Conservation (phyloP, 306 rosid species). For the peach (Prunus persica) region DNA sequence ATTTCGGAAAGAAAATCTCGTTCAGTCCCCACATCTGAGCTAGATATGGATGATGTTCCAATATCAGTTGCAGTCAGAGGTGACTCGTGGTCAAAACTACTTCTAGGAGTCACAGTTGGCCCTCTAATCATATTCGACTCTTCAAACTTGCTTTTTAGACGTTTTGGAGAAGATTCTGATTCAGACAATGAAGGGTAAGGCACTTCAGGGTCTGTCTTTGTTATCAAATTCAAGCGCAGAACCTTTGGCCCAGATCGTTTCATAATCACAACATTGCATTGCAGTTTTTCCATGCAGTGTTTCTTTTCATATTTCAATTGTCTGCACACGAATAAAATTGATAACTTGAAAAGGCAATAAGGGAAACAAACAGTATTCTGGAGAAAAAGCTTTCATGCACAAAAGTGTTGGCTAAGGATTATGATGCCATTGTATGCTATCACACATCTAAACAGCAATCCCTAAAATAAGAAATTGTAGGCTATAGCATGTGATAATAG, state of each 20-base stretch:
- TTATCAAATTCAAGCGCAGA: constrained; percentile 70
- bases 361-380: background rate
- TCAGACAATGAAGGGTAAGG: constrained; percentile 33
- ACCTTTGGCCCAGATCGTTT: constrained; percentile 63
- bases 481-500: constrained; percentile 4
- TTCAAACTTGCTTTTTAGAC: constrained; percentile 38
- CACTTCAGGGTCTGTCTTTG: constrained; percentile 33
- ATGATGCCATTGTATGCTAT: no score
- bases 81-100: constrained; percentile 76
- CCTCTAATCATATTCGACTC: constrained; percentile 43
- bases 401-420: background rate
- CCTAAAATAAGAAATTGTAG: background rate
- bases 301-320: constrained; percentile 71
- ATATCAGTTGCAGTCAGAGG: constrained; percentile 73
- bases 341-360: constrained; percentile 11
- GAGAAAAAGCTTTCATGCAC: background rate
- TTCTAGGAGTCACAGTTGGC: constrained; percentile 71
- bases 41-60: constrained; percentile 86
- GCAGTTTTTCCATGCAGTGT: constrained; percentile 77
- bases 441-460: background rate
- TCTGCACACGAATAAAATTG: constrained; percentile 39
- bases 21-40: constrained; percentile 77
- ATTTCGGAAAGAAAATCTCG: constrained; percentile 49
- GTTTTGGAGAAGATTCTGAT: constrained; percentile 31
- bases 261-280: constrained; percentile 82